A percentile compares a stretch with the other conserved stretches of the same genome.
Evolutionary conservation across 2,329 filamentous ascomycete genomes (phyloP).

Genomic region (Trichoderma gracile): DNA sequence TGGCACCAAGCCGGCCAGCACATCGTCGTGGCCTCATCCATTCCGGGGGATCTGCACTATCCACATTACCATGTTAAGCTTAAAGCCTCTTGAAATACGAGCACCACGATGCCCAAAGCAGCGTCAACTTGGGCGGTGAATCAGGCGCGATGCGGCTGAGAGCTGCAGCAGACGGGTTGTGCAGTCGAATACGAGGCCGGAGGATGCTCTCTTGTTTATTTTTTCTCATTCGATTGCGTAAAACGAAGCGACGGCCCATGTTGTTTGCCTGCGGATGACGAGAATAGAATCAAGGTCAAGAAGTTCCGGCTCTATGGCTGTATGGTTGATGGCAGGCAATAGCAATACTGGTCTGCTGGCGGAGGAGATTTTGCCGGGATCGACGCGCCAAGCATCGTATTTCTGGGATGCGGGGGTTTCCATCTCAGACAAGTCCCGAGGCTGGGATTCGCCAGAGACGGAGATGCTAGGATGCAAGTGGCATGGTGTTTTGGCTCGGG

Average conservation of each 20-base stretch:
- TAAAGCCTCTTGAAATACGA: conserved; percentile 20
- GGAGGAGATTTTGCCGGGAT: conserved; percentile 3
- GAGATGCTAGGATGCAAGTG: neutral
- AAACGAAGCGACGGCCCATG: neutral
- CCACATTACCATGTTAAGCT: conserved; percentile 10
- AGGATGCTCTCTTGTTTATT: conserved; percentile 3
- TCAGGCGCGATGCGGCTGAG: neutral
- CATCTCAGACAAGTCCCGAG: conserved; percentile 12
- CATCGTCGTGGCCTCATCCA: neutral
- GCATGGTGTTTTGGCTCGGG: neutral
- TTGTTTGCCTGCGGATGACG: neutral
- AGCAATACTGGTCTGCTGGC: neutral
- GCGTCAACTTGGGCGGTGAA: conserved; percentile 10
- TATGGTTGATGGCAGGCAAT: too few relatives aligned
- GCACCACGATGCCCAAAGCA: neutral
- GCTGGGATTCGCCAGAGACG: neutral
- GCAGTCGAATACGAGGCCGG: conserved; percentile 15
- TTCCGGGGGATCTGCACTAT: conserved; percentile 7
- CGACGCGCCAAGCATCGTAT: conserved; percentile 26
- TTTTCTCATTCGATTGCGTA: conserved; percentile 11
- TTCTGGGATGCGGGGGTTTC: conserved; percentile 19
- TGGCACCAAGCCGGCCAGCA: conserved; percentile 1
- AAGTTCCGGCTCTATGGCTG: neutral
- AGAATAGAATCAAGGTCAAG: neutral
- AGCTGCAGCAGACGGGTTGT: conserved; percentile 12